Evolutionary conservation across 228 moss, liverwort and hornwort genomes (phyloP).

Genomic region (Sphagnum fallax): DNA sequence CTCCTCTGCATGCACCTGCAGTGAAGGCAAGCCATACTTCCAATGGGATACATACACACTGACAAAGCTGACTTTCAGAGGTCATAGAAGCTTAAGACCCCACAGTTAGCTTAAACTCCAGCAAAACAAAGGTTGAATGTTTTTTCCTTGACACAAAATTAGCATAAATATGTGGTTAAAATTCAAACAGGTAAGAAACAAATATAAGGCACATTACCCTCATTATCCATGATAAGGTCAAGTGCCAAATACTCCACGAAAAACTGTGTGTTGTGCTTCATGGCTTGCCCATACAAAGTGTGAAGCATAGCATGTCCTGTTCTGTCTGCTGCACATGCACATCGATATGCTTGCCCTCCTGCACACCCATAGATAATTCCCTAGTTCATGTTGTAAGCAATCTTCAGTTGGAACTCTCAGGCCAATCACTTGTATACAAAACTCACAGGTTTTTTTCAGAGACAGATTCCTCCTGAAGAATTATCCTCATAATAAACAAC

Average conservation of each 20-base stretch:
- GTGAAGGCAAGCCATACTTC: background rate
- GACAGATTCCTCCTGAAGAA: too few relatives aligned
- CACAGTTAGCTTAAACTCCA: too few relatives aligned
- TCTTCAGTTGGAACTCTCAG: too few relatives aligned
- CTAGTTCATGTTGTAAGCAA: too few relatives aligned
- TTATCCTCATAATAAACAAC: too few relatives aligned
- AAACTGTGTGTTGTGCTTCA: constrained; percentile 98
- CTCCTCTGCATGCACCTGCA: constrained; percentile 83
- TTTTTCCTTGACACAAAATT: too few relatives aligned
- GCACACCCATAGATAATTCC: constrained; percentile 6
- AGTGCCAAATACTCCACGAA: constrained; percentile 93
- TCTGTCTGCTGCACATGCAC: constrained; percentile 97
- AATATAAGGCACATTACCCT: constrained; percentile 24
- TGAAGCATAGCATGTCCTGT: constrained; percentile 97
- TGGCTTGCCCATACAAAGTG: constrained; percentile 95
- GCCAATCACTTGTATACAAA: too few relatives aligned
- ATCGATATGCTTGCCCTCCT: constrained; percentile 97
- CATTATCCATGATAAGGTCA: constrained; percentile 86
- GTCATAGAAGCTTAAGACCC: background rate
- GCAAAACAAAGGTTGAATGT: too few relatives aligned
- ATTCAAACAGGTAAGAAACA: too few relatives aligned
- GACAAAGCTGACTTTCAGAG: background rate
- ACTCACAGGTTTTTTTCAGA: too few relatives aligned
- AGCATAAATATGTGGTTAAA: too few relatives aligned
- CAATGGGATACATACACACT: background rate